Conservation (phyloP, 1,139 yeast genomes). For the Candida sanyaensis region DNA sequence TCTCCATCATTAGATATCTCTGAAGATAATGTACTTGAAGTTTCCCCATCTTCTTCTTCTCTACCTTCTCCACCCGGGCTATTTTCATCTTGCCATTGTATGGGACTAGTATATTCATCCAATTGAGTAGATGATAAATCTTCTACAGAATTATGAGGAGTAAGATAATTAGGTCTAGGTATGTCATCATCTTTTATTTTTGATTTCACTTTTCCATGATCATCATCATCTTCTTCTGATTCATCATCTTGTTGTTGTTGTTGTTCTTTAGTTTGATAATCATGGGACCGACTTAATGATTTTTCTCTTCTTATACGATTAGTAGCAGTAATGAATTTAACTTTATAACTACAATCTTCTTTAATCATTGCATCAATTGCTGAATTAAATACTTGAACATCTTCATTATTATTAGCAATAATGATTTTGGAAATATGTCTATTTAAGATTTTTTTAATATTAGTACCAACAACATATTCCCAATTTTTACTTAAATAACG, state of each 20-base stretch:
- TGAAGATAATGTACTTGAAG: conserved; percentile 26
- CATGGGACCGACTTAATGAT: conserved; percentile 4
- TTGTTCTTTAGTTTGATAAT: background rate
- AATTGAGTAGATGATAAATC: conserved; percentile 6
- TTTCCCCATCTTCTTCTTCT: conserved; percentile 14
- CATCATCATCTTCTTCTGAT: conserved; percentile 2
- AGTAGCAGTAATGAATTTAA: conserved; percentile 66
- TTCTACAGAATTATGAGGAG: conserved; percentile 29
- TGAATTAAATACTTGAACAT: conserved; percentile 64
- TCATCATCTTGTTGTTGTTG: too few species aligned
- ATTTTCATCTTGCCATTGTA: conserved; percentile 3
- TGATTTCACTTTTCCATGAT: background rate
- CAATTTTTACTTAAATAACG: conserved; percentile 74
- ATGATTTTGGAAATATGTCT: conserved; percentile 66
- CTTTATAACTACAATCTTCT: conserved; percentile 78
- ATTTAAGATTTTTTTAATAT: conserved; percentile 52
- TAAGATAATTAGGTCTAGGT: conserved; percentile 19
- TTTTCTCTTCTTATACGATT: conserved; percentile 24
- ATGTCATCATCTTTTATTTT: background rate
- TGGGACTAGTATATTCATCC: conserved; percentile 6
- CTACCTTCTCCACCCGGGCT: conserved; percentile 12
- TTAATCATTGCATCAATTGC: conserved; percentile 72
- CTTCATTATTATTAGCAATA: conserved; percentile 62
- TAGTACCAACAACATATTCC: conserved; percentile 74
- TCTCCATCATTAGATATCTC: conserved; percentile 57